Conservation (phyloP, 768 basidiomycete genomes). For the Mycena amicta region DNA sequence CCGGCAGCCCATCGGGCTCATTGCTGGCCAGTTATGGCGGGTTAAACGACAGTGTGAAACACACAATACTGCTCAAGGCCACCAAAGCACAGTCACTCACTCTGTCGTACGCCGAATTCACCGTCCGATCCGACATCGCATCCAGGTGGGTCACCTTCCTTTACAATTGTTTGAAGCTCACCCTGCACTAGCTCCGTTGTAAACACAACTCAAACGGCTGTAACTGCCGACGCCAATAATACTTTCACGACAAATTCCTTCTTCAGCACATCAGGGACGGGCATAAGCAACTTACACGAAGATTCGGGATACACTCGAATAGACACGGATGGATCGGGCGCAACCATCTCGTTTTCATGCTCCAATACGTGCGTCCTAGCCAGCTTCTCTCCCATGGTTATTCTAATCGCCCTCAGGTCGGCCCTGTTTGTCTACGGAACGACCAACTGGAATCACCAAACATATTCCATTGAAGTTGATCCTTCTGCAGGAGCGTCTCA, state of each 20-base stretch:
- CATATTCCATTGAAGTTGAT: constrained; percentile 16
- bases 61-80: constrained; percentile 19
- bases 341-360: constrained; percentile 15
- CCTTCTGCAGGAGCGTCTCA: constrained; percentile 21
- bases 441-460: constrained; percentile 21
- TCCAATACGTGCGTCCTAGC: constrained; percentile 14
- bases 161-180: background rate
- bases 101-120: constrained; percentile 16
- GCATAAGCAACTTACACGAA: constrained; percentile 13
- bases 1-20: constrained; percentile 7
- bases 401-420: constrained; percentile 9
- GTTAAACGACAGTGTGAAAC: constrained; percentile 10
- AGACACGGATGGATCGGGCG: constrained; percentile 13
- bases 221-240: constrained; percentile 13
- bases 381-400: background rate
- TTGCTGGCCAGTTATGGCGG: constrained; percentile 19
- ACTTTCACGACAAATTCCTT: constrained; percentile 13
- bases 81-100: constrained; percentile 14
- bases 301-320: constrained; percentile 21
- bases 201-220: constrained; percentile 14
- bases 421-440: constrained; percentile 22
- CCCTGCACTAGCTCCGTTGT: constrained; percentile 6
- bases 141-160: background rate
- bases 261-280: constrained; percentile 3
- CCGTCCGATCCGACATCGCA: constrained; percentile 9